These are phyloP conservation scores for Fusarium succisae DNA, from an alignment of 2,329 filamentous ascomycete species.

Conservation along the genomic window DNA sequence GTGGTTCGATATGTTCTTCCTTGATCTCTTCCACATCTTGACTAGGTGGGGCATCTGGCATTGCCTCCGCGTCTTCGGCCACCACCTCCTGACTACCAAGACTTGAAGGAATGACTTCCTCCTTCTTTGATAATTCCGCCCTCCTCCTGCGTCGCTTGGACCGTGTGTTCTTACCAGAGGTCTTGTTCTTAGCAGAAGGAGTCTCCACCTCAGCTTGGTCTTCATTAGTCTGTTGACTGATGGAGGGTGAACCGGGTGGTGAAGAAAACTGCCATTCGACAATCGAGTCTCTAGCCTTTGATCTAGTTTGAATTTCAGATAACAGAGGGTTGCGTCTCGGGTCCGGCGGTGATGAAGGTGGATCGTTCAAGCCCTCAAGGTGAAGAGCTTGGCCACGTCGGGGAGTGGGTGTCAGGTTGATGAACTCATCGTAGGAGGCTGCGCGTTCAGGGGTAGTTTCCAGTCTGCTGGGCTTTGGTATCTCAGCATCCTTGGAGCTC, in stretches of 20 bases:
- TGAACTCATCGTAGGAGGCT: conserved; percentile 59
- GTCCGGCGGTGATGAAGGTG: conserved; percentile 68
- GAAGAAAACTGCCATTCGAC: conserved; percentile 66
- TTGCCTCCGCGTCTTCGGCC: not conserved
- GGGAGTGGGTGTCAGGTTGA: conserved; percentile 69
- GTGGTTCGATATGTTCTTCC: not conserved
- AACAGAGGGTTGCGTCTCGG: conserved; percentile 62
- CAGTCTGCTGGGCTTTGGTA: conserved; percentile 39
- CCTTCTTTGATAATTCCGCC: conserved; percentile 19
- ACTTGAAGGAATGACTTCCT: conserved; percentile 46
- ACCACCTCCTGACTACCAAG: conserved; percentile 32
- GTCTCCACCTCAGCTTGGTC: conserved; percentile 13
- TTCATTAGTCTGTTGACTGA: conserved; percentile 41
- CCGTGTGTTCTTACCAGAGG: conserved; percentile 9
- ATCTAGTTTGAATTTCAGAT: conserved; percentile 61
- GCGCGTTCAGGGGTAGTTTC: conserved; percentile 58
- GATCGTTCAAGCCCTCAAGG: conserved; percentile 61
- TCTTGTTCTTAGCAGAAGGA: not conserved
- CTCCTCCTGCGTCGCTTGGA: conserved; percentile 29
- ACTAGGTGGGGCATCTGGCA: not conserved
- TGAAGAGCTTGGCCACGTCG: conserved; percentile 62
- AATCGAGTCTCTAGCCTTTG: conserved; percentile 47
- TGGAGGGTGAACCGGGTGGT: conserved; percentile 62
- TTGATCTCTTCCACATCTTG: conserved; percentile 6
- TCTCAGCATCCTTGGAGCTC: conserved; percentile 17